Base-by-base conservation (phyloP, 2,329 filamentous ascomycete species). In the Aspergillus sojae region DNA sequence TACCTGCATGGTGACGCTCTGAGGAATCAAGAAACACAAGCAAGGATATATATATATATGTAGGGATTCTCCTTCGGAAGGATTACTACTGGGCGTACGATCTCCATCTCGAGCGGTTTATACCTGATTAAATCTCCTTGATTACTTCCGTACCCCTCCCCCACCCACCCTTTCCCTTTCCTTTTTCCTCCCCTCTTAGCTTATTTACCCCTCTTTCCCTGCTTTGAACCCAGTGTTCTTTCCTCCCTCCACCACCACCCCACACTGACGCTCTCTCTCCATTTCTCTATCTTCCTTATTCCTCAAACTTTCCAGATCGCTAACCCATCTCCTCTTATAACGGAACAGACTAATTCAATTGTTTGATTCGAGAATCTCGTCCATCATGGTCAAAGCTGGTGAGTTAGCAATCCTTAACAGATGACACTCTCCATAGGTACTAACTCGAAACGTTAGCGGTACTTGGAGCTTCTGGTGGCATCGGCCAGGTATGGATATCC, bases 391-490 rank as follows among this genome's bases (percentile, higher is more conserved):
- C 64, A 84, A 83, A 75, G 81, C 81, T 73, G 77, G 77, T 78
- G 60, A 58, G 75, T n/a, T 57, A 28, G 19, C 32, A n/a, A 14
- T n/a, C 11, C 43, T 36, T 26, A 54, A n/a, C 32, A 36, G n/a
- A 36, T 54, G 21, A 28, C 21, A 52, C 48, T 36, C 28, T 32
- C 19, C 30, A 39, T 19, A 14, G 5, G 21, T 19, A 41, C 72
- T 76, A 39, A 75, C 64, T 62, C 45, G 28, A 50, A 14, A 48
- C 32, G 58, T 60, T 71, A 87, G 86, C 85, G 78, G 94, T 99
- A 85, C 93, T 95, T 83, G 95, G 95, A 83, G 95, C 94, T 79
- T 90, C 94, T 81, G 95, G 95, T 84, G 95, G 95, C 85, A 99
- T 99, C 89, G 95, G 94, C 82, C 94, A 97, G 89, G 94, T 96